Evolutionary conservation across 495 filamentous ascomycete genomes (phyloP).

Genomic region (Tuber borchii): DNA sequence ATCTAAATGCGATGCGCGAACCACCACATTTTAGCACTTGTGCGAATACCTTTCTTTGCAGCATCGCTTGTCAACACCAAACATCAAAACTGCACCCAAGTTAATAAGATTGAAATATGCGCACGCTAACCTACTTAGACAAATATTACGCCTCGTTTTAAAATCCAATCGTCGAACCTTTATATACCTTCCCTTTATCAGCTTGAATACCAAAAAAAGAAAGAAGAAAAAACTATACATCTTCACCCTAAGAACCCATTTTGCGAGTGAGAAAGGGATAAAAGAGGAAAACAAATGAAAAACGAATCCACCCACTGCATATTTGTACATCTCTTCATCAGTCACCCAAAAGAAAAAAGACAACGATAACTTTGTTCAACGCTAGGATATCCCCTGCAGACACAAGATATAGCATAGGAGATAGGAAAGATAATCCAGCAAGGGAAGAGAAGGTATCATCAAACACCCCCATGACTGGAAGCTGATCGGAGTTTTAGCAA

Average conservation of each 20-base stretch:
- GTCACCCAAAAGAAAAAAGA: neutral
- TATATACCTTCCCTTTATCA: conserved; percentile 1
- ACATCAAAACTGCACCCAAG: neutral
- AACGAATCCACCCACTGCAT: neutral
- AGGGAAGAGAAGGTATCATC: conserved; percentile 17
- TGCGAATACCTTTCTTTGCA: neutral
- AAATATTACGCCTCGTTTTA: neutral
- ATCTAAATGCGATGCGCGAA: neutral
- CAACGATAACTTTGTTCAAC: neutral
- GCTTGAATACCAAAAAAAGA: neutral
- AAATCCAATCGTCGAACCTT: conserved; percentile 1
- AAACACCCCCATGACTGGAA: conserved; percentile 12
- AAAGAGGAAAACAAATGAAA: conserved; percentile 3
- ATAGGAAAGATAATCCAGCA: neutral
- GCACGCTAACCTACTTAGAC: neutral
- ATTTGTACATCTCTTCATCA: neutral
- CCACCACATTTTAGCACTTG: neutral
- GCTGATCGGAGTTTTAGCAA: neutral
- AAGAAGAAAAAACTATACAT: conserved; percentile 11
- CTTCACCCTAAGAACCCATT: neutral
- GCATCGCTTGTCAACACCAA: neutral
- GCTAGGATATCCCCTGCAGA: neutral
- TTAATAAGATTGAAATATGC: neutral
- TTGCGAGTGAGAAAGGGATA: neutral
- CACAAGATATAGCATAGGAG: neutral